Evolutionary conservation across 2,329 filamentous ascomycete species (phyloP), one percentile per base, ranked within the genome.

Genomic region (Verticillium nubilum): DNA sequence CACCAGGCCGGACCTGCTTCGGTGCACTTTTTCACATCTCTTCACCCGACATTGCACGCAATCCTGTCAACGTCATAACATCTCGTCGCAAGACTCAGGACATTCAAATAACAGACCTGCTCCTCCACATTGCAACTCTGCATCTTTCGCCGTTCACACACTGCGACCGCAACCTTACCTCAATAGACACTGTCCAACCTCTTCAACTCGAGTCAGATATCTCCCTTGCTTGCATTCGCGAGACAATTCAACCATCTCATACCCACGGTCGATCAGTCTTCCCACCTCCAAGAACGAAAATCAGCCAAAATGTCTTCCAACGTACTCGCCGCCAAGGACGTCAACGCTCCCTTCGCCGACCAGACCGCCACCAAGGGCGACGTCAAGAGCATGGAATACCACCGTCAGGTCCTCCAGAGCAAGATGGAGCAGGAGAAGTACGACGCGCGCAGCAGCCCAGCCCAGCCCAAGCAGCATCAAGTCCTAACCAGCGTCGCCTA

Each of bases 311-410:
- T 87, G 85, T 82, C 83, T 62, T 63, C 74, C 73, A 84, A 80
- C 74, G 76, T 87, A 66, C 86, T 91, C 74, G 77, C 79, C 67
- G 77, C 83, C 69, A 86, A 86, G 76, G 86, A 90, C 77, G 79
- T 82, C 76, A 91, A 91, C 76, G 78, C 78, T 61, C 64, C 79
- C 64, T 74, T 61, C 50, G 67, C 66, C 64, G 64, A 63, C 59
- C 67, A 64, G 58, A 60, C 64, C 57, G 67, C 72, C 60, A 67
- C 63, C 67, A 79, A 81, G 72, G 66, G 69, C 47, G 76, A 82
- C 62, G 75, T 85, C 58, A 86, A 86, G 81, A 86, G 80, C 77
- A 85, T 93, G 80, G 89, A 92, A 70, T 90, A 90, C 71, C 89
- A 92, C 71, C 88, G 89, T 63, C 87, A 91, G 76, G 80, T 90